These are phyloP conservation scores for Hippophae tibetana DNA, from an alignment of 306 rosid species.

Conservation along the genomic window DNA sequence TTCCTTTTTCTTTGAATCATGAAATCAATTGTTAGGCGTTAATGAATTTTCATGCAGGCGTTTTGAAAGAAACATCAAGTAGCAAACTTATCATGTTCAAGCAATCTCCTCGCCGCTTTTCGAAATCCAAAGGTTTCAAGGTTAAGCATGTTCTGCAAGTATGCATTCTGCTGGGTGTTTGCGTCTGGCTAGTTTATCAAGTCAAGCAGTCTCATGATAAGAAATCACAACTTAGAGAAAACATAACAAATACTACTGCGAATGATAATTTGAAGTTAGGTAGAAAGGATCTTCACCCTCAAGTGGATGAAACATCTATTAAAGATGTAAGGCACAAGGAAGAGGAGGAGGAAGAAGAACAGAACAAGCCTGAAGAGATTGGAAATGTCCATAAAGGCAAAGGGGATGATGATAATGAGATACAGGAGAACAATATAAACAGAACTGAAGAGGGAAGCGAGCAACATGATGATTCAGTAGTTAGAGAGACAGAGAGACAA, in stretches of 20 bases:
- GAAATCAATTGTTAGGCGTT: no score
- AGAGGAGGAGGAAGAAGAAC: constrained; percentile 45
- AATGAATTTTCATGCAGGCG: constrained; percentile 29
- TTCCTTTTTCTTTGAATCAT: no score
- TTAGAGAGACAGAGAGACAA: constrained; percentile 32
- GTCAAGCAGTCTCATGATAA: constrained; percentile 60
- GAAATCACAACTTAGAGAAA: constrained; percentile 30
- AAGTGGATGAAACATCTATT: constrained; percentile 32
- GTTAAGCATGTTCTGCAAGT: constrained; percentile 89
- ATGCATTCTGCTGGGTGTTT: constrained; percentile 52
- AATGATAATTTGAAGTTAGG: constrained; percentile 54
- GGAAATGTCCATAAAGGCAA: constrained; percentile 15
- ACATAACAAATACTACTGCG: constrained; percentile 10
- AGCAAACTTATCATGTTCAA: constrained; percentile 50
- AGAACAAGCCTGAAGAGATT: constrained; percentile 20
- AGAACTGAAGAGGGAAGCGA: constrained; percentile 34
- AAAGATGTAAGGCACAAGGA: constrained; percentile 61
- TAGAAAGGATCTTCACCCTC: constrained; percentile 63
- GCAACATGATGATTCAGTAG: constrained; percentile 28
- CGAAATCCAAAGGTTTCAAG: constrained; percentile 74
- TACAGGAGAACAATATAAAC: constrained; percentile 22
- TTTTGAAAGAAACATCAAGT: constrained; percentile 12
- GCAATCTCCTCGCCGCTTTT: constrained; percentile 67
- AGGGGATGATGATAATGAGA: constrained; percentile 17
- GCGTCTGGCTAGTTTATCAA: constrained; percentile 86